Percentiles rank a stretch among this genome's conserved stretches.
phyloP scores from a whole-genome alignment of 768 basidiomycete genomes.

The Macrocybe gigantea region DNA sequence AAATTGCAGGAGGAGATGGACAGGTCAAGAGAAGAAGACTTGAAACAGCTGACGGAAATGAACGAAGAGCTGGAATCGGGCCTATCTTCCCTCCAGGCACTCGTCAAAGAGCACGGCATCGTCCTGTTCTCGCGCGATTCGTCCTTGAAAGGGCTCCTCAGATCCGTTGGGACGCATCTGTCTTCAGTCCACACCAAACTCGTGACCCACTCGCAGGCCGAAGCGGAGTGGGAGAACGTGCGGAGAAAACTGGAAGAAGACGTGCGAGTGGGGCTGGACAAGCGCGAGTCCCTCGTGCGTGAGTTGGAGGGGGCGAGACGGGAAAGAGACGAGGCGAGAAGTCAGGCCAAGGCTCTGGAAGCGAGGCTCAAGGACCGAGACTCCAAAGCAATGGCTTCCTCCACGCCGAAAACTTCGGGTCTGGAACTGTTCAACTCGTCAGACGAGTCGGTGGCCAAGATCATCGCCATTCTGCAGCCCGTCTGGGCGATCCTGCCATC shows the following conservation, averaged over 20 bases:
- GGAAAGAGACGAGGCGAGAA: slow-evolving; percentile 45
- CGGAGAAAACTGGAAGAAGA: slow-evolving; percentile 46
- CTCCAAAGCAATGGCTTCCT: not conserved
- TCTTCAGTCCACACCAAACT: slow-evolving; percentile 40
- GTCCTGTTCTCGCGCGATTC: slow-evolving; percentile 46
- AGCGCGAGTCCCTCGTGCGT: slow-evolving; percentile 37
- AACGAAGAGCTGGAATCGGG: slow-evolving; percentile 48
- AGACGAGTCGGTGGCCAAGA: slow-evolving; percentile 42
- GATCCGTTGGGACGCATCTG: slow-evolving; percentile 47
- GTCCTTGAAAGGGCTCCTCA: slow-evolving; percentile 42
- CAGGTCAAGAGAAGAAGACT: slow-evolving; percentile 31
- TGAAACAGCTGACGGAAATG: slow-evolving; percentile 27
- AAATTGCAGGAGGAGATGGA: slow-evolving; percentile 46
- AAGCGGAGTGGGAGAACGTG: slow-evolving; percentile 42
- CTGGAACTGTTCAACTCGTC: slow-evolving; percentile 12
- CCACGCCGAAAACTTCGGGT: slow-evolving; percentile 10
- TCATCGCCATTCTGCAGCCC: slow-evolving; percentile 60
- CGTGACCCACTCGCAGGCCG: slow-evolving; percentile 32
- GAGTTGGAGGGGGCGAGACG: slow-evolving; percentile 50
- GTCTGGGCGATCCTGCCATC: slow-evolving; percentile 83
- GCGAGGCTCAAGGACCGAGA: slow-evolving; percentile 20
- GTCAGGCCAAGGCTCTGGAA: slow-evolving; percentile 32
- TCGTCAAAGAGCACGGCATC: slow-evolving; percentile 55
- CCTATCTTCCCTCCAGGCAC: slow-evolving; percentile 35
- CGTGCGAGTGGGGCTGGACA: slow-evolving; percentile 37